Evolutionary conservation across 2,329 filamentous ascomycete species (phyloP).

Genomic region (Cordyceps pruinosa): DNA sequence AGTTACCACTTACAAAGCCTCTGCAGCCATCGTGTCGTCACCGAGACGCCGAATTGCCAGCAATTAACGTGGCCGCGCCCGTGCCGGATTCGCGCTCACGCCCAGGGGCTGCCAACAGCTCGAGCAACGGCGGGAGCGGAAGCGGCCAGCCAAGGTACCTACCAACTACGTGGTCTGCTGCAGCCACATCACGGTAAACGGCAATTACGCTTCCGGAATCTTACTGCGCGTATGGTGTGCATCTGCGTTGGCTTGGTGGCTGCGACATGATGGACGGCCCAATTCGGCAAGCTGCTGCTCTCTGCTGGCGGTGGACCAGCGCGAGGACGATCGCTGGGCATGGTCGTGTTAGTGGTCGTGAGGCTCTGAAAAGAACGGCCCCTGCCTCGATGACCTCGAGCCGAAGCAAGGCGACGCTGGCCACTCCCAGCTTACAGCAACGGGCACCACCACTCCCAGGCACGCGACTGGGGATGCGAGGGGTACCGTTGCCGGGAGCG

Average conservation of each 20-base stretch:
- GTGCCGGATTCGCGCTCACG: not conserved
- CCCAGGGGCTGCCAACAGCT: not conserved
- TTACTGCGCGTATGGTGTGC: not conserved
- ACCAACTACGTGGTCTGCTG: not conserved
- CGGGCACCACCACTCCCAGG: not conserved
- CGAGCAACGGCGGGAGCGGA: not conserved
- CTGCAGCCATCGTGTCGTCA: not conserved
- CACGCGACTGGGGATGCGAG: not conserved
- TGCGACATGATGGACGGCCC: not conserved
- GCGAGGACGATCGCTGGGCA: not conserved
- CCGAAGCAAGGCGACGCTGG: slow-evolving; percentile 11
- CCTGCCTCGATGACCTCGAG: not conserved
- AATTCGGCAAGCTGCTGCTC: slow-evolving; percentile 3
- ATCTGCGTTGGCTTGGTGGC: not conserved
- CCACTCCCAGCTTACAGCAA: not conserved
- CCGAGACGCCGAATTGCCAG: not conserved
- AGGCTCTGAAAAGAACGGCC: not conserved
- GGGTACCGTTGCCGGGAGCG: slow-evolving; percentile 9
- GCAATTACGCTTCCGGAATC: not conserved
- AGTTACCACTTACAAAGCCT: not conserved
- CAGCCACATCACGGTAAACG: not conserved
- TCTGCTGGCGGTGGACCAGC: not conserved
- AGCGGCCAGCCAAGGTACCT: not conserved
- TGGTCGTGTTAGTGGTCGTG: not conserved
- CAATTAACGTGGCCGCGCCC: not conserved